Evolutionary conservation across 2,329 filamentous ascomycete species (phyloP).

Genomic region (Neoarthrinium moseri): DNA sequence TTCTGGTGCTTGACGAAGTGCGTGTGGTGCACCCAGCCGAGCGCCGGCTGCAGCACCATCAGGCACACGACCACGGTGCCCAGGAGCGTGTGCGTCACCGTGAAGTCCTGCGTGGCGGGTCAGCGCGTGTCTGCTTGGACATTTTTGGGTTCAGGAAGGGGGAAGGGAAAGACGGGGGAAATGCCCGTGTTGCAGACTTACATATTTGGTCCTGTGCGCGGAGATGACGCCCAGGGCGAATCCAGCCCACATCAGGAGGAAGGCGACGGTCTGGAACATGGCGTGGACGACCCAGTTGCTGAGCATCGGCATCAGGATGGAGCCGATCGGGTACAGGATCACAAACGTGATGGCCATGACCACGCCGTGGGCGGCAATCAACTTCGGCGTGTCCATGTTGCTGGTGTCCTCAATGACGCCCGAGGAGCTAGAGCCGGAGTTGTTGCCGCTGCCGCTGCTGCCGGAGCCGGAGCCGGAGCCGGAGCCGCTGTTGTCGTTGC

Average conservation of each 20-base stretch:
- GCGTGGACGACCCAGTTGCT: conserved; percentile 59
- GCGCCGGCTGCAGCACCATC: conserved; percentile 55
- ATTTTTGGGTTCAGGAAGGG: background rate
- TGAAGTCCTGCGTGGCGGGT: conserved; percentile 44
- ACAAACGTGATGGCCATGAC: conserved; percentile 61
- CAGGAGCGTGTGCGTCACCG: conserved; percentile 51
- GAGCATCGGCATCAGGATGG: conserved; percentile 58
- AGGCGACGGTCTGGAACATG: conserved; percentile 51
- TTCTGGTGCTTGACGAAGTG: conserved; percentile 45
- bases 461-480: conserved; percentile 8
- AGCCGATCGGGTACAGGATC: conserved; percentile 58
- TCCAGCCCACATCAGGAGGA: conserved; percentile 54
- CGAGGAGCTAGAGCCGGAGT: too few species aligned
- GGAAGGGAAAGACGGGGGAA: conserved; percentile 13
- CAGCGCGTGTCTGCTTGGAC: conserved; percentile 10
- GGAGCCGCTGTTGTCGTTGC: conserved; percentile 4
- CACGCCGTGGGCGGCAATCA: conserved; percentile 51
- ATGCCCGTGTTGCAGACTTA: conserved; percentile 17
- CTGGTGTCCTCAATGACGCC: too few species aligned
- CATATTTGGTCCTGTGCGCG: conserved; percentile 28
- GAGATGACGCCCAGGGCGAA: conserved; percentile 56
- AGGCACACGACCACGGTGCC: conserved; percentile 54
- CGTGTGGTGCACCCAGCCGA: conserved; percentile 58
- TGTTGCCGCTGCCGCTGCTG: conserved; percentile 11
- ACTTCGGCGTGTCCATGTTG: conserved; percentile 13